Base-by-base conservation (phyloP, 768 basidiomycete species). In the Xerocomellus intermedius region DNA sequence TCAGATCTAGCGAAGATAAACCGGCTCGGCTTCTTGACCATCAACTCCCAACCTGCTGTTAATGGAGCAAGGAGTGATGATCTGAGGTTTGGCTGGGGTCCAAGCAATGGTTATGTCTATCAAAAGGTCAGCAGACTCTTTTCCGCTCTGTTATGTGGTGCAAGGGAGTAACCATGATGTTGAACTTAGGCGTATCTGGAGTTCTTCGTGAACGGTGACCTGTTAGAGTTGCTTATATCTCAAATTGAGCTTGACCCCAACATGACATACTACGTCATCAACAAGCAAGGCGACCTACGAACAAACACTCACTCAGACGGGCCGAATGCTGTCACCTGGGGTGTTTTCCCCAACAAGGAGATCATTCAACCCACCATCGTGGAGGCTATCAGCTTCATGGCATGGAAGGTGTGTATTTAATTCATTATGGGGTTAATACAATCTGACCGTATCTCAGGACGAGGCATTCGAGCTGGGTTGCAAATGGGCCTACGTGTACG, bases 291-390 rank as follows among this genome's bases (percentile, higher is more conserved):
- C 38, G 95, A 98, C 70, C 77, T 99, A 47, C 84, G 87, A 52
- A 98, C 97, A 46, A 99, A 98, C 77, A 94, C 86, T 16, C 90
- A 93, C 63, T 91, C 88, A 2, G 94, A 97, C 48, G 94, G 95
- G 3, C 95, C 97, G 26, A 98, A 97, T 64, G 95, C 95, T n/a
- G 94, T 98, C 17, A 98, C 95, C 2, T 98, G 95, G 95, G 95
- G 95, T 59, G 92, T 97, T 9, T 98, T 96, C 80, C 93, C 95
- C 5, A 91, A 92, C 52, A 98, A 98, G 72, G 95, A 97, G 77
- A 91, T 97, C 62, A 76, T 96, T 44, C 94, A 96, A 68, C 95
- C 95, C 21, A 98, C 95, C 19, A 93, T 97, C 57, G 95, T 98
- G 21, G 95, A 98, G 70, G 92, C 94, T 4, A 89, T 96, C 64